Evolutionary conservation across 2,329 filamentous ascomycete genomes (phyloP).

Genomic region (Neopestalotiopsis sp.): DNA sequence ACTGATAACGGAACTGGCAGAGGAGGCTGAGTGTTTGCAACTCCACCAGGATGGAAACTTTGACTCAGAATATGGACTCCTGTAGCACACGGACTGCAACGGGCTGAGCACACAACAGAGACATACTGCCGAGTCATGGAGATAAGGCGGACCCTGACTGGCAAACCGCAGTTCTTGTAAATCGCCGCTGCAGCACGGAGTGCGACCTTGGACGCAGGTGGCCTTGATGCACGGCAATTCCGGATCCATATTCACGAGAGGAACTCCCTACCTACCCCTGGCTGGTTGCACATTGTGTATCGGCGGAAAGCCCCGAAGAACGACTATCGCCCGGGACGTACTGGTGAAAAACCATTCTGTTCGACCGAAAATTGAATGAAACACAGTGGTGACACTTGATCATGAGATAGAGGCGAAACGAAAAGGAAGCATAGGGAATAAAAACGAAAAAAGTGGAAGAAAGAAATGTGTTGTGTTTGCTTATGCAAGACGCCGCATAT

Average conservation of each 20-base stretch:
- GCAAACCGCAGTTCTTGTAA: neutral
- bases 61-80: neutral
- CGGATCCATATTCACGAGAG: neutral
- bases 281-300: neutral
- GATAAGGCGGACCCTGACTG: neutral
- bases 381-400: neutral
- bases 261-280: neutral
- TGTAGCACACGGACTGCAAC: neutral
- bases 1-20: too few species aligned
- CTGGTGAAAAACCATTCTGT: neutral
- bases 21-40: neutral
- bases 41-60: neutral
- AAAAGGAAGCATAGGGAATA: neutral
- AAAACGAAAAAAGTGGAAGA: neutral
- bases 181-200: neutral
- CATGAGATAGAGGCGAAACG: neutral
- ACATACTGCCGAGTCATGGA: neutral
- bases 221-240: constrained; percentile 1
- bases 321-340: neutral
- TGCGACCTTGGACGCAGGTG: constrained; percentile 1
- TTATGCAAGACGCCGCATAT: neutral
- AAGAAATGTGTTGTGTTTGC: neutral
- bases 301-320: neutral
- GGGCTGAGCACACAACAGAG: neutral
- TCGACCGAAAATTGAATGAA: neutral